Conservation (phyloP, 371 early-diverging fungal genomes). For the Mortierella sp. region DNA sequence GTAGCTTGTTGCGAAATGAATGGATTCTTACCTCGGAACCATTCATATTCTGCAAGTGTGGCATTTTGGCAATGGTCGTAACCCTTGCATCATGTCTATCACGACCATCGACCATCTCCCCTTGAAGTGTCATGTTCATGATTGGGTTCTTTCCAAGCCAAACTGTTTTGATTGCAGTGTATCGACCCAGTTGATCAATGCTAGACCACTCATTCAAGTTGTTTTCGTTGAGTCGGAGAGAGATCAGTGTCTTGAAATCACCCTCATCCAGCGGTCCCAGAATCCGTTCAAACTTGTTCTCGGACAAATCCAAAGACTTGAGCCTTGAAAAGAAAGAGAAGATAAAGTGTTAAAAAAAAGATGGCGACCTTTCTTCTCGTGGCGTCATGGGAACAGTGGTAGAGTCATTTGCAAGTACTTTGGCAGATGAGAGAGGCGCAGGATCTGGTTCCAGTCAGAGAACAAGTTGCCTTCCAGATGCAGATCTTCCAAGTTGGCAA, state of each 20-base stretch:
- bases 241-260: slow-evolving; percentile 29
- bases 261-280: slow-evolving; percentile 25
- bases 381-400: background rate
- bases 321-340: slow-evolving; percentile 15
- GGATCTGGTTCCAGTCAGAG: slow-evolving; percentile 66
- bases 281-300: slow-evolving; percentile 37
- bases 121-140: background rate
- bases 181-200: slow-evolving; percentile 33
- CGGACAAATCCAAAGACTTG: slow-evolving; percentile 45
- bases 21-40: slow-evolving; percentile 38
- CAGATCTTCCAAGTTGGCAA: slow-evolving; percentile 62
- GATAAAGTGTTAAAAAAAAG: too few species aligned
- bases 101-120: background rate
- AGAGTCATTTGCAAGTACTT: slow-evolving; percentile 51
- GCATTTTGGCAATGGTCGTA: slow-evolving; percentile 29
- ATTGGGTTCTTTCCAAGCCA: slow-evolving; percentile 41
- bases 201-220: slow-evolving; percentile 25
- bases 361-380: too few species aligned
- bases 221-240: slow-evolving; percentile 37
- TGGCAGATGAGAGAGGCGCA: slow-evolving; percentile 58
- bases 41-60: slow-evolving; percentile 20
- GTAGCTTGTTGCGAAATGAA: too few species aligned
- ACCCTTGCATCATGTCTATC: slow-evolving; percentile 14
- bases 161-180: slow-evolving; percentile 14
- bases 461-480: slow-evolving; percentile 77